A percentile compares a stretch with the other conserved stretches of the same genome.
Evolutionary conservation across 352 stramenopile species (phyloP).

Genomic region (Phytophthora meadii): DNA sequence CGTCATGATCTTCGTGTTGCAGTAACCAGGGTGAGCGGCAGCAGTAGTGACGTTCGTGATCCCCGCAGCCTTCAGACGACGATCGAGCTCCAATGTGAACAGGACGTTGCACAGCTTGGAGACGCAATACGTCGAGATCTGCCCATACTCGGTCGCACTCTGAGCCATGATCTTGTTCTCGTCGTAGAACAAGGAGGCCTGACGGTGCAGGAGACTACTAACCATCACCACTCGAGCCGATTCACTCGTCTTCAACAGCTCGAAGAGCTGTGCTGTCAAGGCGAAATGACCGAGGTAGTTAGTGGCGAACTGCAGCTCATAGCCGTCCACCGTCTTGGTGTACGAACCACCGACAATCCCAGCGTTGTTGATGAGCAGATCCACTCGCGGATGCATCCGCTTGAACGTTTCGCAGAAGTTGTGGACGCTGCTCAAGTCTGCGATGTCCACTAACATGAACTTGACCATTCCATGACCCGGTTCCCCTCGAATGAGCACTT

Average conservation of each 20-base stretch:
- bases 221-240: constrained; percentile 49
- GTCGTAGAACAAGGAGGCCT: constrained; percentile 18
- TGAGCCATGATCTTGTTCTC: constrained; percentile 30
- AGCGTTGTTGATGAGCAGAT: constrained; percentile 76
- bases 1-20: constrained; percentile 41
- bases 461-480: constrained; percentile 32
- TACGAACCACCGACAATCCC: constrained; percentile 50
- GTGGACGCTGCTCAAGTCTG: constrained; percentile 49
- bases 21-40: constrained; percentile 42
- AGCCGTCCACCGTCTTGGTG: constrained; percentile 41
- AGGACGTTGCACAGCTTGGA: constrained; percentile 66
- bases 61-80: constrained; percentile 31
- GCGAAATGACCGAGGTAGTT: constrained; percentile 71
- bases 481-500: constrained; percentile 1
- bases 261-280: constrained; percentile 53
- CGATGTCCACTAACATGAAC: constrained; percentile 59
- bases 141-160: constrained; percentile 28
- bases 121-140: constrained; percentile 40
- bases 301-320: constrained; percentile 64
- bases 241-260: constrained; percentile 33
- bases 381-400: constrained; percentile 34
- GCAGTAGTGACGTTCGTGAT: constrained; percentile 32
- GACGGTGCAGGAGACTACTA: constrained; percentile 47
- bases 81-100: constrained; percentile 55
- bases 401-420: constrained; percentile 46